Evolutionary conservation across 371 early-diverging fungal species (phyloP).

Genomic region (Haplosporangium sp.): DNA sequence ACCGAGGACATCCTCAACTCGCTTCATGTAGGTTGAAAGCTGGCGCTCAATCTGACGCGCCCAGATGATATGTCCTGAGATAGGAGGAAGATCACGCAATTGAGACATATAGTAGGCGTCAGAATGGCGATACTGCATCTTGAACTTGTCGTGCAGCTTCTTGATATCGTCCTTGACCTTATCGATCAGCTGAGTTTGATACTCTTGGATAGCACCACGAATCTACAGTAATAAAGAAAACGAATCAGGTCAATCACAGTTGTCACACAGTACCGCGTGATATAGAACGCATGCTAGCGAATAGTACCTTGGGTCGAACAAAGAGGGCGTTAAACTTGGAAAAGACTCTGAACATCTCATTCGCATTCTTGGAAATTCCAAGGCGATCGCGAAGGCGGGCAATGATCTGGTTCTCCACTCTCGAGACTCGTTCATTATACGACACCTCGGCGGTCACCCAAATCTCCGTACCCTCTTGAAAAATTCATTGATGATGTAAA

Average conservation of each 20-base stretch:
- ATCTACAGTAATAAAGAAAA: slow-evolving; percentile 65
- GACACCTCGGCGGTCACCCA: slow-evolving; percentile 93
- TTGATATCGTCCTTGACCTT: slow-evolving; percentile 97
- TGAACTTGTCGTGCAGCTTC: slow-evolving; percentile 96
- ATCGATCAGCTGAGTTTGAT: slow-evolving; percentile 97
- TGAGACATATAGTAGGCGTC: slow-evolving; percentile 91
- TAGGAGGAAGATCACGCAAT: slow-evolving; percentile 93
- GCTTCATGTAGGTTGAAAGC: slow-evolving; percentile 93
- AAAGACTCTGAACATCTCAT: slow-evolving; percentile 99
- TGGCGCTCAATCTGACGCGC: slow-evolving; percentile 98
- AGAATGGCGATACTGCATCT: slow-evolving; percentile 89
- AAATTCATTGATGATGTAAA: neutral
- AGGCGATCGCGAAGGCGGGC: slow-evolving; percentile 92
- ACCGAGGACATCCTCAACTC: slow-evolving; percentile 98
- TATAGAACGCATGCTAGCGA: neutral
- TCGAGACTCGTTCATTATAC: slow-evolving; percentile 95
- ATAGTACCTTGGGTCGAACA: slow-evolving; percentile 90
- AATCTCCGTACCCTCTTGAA: slow-evolving; percentile 88
- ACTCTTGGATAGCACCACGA: slow-evolving; percentile 98
- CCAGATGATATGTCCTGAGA: slow-evolving; percentile 97
- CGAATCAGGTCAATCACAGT: no score
- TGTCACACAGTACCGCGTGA: neutral
- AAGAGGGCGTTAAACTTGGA: slow-evolving; percentile 99
- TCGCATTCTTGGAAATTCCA: slow-evolving; percentile 95
- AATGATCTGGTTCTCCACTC: slow-evolving; percentile 98